Conservation (phyloP, 768 basidiomycete species). For the Trametes cingulata region DNA sequence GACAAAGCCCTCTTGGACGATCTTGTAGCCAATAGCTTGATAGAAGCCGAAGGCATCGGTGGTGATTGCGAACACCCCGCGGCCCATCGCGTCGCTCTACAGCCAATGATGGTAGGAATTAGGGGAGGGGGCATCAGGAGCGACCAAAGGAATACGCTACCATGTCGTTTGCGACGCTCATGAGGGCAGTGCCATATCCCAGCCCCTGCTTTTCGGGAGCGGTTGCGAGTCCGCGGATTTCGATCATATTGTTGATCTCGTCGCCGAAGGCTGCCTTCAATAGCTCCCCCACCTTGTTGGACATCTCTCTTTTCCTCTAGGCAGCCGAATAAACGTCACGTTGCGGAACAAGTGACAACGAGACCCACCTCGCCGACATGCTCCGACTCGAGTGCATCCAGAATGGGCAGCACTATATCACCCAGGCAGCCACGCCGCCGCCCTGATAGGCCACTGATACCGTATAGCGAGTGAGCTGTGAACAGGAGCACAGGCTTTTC, state of each 20-base stretch:
- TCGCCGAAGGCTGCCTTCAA: not conserved
- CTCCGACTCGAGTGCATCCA: not conserved
- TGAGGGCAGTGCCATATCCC: not conserved
- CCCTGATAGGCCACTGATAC: not conserved
- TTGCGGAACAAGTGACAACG: not conserved
- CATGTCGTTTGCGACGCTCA: not conserved
- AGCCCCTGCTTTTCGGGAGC: constrained; percentile 4
- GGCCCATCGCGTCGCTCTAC: constrained; percentile 21
- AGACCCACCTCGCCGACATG: not conserved
- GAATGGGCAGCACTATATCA: not conserved
- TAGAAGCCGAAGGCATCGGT: constrained; percentile 19
- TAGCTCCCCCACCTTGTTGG: not conserved
- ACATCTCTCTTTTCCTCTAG: not conserved
- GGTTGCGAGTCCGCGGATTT: not conserved
- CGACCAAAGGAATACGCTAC: not conserved
- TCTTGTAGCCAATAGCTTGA: constrained; percentile 15
- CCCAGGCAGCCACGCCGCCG: not conserved
- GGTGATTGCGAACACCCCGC: constrained; percentile 16
- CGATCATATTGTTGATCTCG: not conserved
- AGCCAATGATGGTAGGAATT: not conserved
- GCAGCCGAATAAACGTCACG: not conserved
- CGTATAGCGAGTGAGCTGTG: not conserved
- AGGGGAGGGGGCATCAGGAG: not conserved
- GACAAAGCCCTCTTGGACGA: constrained; percentile 9
- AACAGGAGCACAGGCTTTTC: not conserved